A percentile compares a stretch with the other conserved stretches of the same genome.
Evolutionary conservation across 2,329 filamentous ascomycete species (phyloP).

Genomic region (Daldinia sp.): DNA sequence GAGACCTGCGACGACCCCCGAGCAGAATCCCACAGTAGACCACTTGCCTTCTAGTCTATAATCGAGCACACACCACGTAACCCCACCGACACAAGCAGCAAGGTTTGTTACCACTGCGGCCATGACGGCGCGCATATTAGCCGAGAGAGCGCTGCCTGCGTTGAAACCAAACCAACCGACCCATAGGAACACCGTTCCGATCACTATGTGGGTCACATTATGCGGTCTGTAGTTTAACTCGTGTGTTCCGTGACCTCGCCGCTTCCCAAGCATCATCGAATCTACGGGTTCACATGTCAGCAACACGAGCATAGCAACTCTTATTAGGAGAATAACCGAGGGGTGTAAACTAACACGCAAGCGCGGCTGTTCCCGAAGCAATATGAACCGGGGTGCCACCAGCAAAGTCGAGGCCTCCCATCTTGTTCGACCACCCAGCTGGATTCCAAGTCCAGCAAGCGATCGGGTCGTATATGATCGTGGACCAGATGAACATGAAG

Average conservation of each 20-base stretch:
- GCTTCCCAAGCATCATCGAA: constrained; percentile 90
- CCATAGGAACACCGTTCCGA: constrained; percentile 94
- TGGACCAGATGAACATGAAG: constrained; percentile 95
- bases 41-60: constrained; percentile 91
- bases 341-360: constrained; percentile 69
- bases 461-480: constrained; percentile 90
- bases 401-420: constrained; percentile 89
- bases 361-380: constrained; percentile 81
- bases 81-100: constrained; percentile 83
- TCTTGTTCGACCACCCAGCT: constrained; percentile 79
- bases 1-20: constrained; percentile 86
- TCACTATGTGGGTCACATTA: constrained; percentile 92
- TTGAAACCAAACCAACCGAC: constrained; percentile 98
- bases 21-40: constrained; percentile 94
- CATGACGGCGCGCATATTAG: constrained; percentile 88
- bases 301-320: background rate
- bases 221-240: constrained; percentile 93
- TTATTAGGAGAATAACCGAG: background rate
- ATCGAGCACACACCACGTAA: constrained; percentile 91
- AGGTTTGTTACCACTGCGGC: constrained; percentile 88
- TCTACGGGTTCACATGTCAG: constrained; percentile 54
- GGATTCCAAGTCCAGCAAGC: constrained; percentile 97
- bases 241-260: constrained; percentile 85
- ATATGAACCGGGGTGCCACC: constrained; percentile 94
- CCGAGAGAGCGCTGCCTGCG: constrained; percentile 82